A percentile compares a stretch with the other conserved stretches of the same genome.
These are phyloP conservation scores for Coemansia sp. DNA, from an alignment of 192 early-diverging fungal species.

Conservation along the genomic window DNA sequence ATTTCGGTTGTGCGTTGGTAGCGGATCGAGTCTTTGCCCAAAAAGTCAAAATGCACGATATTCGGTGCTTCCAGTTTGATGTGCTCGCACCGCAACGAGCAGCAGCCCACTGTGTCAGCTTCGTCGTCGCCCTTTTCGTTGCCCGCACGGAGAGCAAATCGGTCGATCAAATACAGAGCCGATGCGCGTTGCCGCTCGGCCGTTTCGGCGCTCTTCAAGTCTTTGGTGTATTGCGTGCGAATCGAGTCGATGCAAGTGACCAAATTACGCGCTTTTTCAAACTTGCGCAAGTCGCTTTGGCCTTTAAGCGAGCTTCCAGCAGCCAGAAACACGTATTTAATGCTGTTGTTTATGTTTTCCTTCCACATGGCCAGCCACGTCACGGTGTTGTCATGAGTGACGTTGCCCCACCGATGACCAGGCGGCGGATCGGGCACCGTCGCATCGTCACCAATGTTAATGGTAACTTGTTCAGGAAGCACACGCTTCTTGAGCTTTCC, in stretches of 20 bases:
- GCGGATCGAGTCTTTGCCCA: slow-evolving; percentile 98
- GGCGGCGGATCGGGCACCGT: slow-evolving; percentile 77
- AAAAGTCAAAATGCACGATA: slow-evolving; percentile 88
- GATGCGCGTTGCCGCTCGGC: slow-evolving; percentile 87
- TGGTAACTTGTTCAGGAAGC: slow-evolving; percentile 86
- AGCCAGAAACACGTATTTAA: slow-evolving; percentile 95
- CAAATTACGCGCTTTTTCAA: slow-evolving; percentile 89
- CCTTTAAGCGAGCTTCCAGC: slow-evolving; percentile 93
- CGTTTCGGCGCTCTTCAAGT: slow-evolving; percentile 80
- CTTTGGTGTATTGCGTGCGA: slow-evolving; percentile 73
- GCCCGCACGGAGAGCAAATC: slow-evolving; percentile 90
- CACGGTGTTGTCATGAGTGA: slow-evolving; percentile 88
- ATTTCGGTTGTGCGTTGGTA: slow-evolving; percentile 85
- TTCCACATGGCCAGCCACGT: slow-evolving; percentile 99
- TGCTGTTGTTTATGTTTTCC: slow-evolving; percentile 92
- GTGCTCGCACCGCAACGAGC: slow-evolving; percentile 93
- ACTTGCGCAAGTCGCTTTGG: slow-evolving; percentile 93
- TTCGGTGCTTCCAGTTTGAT: slow-evolving; percentile 81
- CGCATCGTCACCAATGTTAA: slow-evolving; percentile 83
- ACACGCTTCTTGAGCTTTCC: slow-evolving; percentile 90
- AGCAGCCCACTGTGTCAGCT: slow-evolving; percentile 98
- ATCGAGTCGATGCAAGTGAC: slow-evolving; percentile 68
- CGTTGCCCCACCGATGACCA: slow-evolving; percentile 86
- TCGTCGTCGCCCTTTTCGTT: slow-evolving; percentile 98
- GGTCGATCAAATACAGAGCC: slow-evolving; percentile 94